A percentile compares a stretch with the other conserved stretches of the same genome.
phyloP scores from a whole-genome alignment of 2,329 filamentous ascomycete genomes.

The Fusarium goolgardi region DNA sequence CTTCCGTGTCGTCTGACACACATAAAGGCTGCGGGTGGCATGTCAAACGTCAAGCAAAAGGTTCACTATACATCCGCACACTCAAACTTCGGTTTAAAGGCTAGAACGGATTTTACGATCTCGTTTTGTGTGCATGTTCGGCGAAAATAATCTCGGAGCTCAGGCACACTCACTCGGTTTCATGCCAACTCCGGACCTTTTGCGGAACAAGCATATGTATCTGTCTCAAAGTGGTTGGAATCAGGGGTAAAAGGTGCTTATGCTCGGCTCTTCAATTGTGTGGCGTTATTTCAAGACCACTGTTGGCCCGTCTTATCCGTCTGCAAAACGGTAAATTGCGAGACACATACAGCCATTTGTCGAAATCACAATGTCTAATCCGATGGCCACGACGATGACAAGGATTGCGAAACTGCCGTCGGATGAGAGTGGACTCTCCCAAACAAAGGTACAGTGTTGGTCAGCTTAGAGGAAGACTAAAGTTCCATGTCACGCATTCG shows the following conservation, averaged over 20 bases:
- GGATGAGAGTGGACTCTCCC: too few relatives aligned
- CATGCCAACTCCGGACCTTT: background rate
- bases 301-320: background rate
- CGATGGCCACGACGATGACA: background rate
- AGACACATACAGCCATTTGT: background rate
- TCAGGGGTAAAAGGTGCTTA: constrained; percentile 13
- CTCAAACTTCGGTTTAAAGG: background rate
- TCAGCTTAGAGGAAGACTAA: background rate
- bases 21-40: background rate
- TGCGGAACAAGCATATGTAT: constrained; percentile 22
- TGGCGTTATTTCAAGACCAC: background rate
- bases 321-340: background rate
- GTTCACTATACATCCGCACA: background rate
- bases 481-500: background rate
- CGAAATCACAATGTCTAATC: background rate
- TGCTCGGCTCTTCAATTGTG: background rate
- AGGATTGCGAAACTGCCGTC: background rate
- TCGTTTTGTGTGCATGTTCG: background rate
- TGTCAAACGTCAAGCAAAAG: background rate
- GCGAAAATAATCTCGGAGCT: background rate
- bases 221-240: constrained; percentile 17
- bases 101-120: background rate
- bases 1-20: constrained; percentile 8
- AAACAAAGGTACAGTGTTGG: constrained; percentile 3
- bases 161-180: background rate